Evolutionary conservation across 768 basidiomycete species (phyloP), one percentile per base, ranked within the genome.

Genomic region (Leucocoprinus leucothites): DNA sequence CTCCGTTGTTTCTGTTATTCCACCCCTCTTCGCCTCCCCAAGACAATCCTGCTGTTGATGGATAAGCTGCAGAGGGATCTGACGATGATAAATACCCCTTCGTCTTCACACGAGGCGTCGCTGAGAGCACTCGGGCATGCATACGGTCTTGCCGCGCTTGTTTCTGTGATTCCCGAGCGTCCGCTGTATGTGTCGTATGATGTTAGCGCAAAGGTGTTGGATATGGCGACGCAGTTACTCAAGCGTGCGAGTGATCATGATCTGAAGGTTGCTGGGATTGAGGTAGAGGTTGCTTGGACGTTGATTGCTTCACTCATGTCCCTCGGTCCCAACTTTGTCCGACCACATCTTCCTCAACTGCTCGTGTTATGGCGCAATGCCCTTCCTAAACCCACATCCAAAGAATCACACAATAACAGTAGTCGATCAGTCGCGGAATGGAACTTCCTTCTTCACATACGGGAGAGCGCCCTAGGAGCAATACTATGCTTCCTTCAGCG

Each of bases 341-440:
- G 92, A 16, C 83, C 93, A 0, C 94, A 99, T 67, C 81, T 98
- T 1, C 90, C 95, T 0, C 96, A 98, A 62, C 77, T 98, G 16
- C 80, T 98, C 38, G 93, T 98, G 0, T 81, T 99, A 2, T 99
- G 97, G 97, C 79, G 97, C 28, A 99, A 99, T 62, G 94, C 96
- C 1, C 77, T 99, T 0, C 94, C 97, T 1, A 99, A 98, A 69
- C 88, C 93, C 0, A 94, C 92, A 0, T 88, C 80, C 63, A 97
- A 97, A 68, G 96, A 98, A 63, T 75, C 84, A 0, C 70, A 76
- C 0, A 72, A 72, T 13, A 79, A 76, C 14, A 77, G 78, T 3
- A 84, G 84, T 16, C 76, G 94, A 26, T 82, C 85, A 24, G 74
- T 81, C 19, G 74, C 81, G 0, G 97, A 98, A 62, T 98, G 94